Percentiles rank a stretch among this genome's conserved stretches.
These are phyloP conservation scores for Fusarium poae DNA, from an alignment of 2,329 filamentous ascomycete species.

Conservation along the genomic window DNA sequence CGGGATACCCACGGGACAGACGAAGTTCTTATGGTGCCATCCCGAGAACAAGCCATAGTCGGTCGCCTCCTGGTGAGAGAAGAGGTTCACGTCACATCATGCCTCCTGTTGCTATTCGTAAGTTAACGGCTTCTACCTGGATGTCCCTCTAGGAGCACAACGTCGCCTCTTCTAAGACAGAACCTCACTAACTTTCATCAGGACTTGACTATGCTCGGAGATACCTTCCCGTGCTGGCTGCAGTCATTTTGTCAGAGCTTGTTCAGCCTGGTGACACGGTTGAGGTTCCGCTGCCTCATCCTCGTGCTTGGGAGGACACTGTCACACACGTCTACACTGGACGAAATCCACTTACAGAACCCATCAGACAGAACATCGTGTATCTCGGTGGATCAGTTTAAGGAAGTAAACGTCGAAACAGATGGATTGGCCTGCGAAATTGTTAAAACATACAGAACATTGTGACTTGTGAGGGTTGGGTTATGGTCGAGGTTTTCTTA, in stretches of 20 bases:
- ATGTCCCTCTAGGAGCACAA: too few species aligned
- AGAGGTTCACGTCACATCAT: conserved; percentile 27
- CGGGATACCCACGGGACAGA: conserved; percentile 12
- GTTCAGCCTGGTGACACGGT: conserved; percentile 66
- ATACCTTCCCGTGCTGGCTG: conserved; percentile 65
- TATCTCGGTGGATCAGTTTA: conserved; percentile 66
- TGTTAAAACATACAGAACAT: not conserved
- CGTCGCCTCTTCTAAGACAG: not conserved
- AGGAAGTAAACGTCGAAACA: conserved; percentile 1
- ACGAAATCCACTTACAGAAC: conserved; percentile 58
- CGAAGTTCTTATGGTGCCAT: conserved; percentile 33
- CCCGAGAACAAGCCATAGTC: not conserved
- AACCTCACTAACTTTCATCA: conserved; percentile 31
- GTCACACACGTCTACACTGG: conserved; percentile 69
- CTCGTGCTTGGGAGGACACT: conserved; percentile 68
- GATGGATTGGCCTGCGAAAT: not conserved
- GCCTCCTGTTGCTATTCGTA: conserved; percentile 44
- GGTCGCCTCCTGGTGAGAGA: conserved; percentile 16
- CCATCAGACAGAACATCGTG: conserved; percentile 65
- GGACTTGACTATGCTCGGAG: conserved; percentile 52
- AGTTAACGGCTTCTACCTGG: conserved; percentile 9
- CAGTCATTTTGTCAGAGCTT: conserved; percentile 67
- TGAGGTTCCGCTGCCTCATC: conserved; percentile 69
- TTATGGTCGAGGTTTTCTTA: not conserved
- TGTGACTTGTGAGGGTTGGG: not conserved